Evolutionary conservation across 2,329 filamentous ascomycete species (phyloP).

Genomic region (Colletotrichum falcatum): DNA sequence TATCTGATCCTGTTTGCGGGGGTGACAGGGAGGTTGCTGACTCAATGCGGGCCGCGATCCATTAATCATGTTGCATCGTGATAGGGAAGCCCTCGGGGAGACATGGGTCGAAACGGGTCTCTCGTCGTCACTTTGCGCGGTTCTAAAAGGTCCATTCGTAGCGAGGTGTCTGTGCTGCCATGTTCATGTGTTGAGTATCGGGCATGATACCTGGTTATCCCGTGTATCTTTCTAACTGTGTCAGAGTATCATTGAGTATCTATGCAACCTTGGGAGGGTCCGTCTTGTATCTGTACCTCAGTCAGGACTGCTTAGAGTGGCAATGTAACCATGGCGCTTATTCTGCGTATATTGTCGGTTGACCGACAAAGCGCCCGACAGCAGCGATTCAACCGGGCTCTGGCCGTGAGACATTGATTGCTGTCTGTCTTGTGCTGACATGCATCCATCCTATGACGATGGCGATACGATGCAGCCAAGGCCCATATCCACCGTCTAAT

Average conservation of each 20-base stretch:
- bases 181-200: no score
- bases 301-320: neutral
- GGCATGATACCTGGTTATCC: no score
- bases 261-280: no score
- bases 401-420: neutral
- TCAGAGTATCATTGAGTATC: no score
- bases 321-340: neutral
- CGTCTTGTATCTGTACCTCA: no score
- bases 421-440: neutral
- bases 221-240: no score
- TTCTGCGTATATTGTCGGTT: neutral
- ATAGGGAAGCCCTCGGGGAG: neutral
- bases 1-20: constrained; percentile 2
- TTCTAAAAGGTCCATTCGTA: neutral
- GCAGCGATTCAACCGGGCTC: neutral
- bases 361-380: neutral
- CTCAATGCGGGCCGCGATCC: neutral
- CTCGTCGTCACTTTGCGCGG: neutral
- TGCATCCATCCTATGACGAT: neutral
- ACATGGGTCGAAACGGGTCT: no score
- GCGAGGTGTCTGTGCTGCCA: neutral
- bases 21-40: constrained; percentile 28
- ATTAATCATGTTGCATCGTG: neutral
- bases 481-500: neutral
- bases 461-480: neutral